Evolutionary conservation across 2,329 filamentous ascomycete genomes (phyloP), one percentile per base, ranked within the genome.

Genomic region (Byssothecium circinans): DNA sequence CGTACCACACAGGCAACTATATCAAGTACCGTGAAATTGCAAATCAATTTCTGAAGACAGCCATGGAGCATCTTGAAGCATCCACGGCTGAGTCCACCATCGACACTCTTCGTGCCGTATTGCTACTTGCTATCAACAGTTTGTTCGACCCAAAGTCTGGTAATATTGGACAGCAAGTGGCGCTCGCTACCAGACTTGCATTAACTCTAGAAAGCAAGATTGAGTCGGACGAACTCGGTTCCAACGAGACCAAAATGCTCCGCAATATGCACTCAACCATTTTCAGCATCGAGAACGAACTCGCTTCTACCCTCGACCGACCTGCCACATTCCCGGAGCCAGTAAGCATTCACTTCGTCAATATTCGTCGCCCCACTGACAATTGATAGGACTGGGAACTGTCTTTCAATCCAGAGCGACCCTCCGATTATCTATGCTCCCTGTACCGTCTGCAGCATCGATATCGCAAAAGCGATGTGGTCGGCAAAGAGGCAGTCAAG

Each of bases 271-370:
- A 69, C 18, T 62, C 61, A 50, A 64, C 67, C 18, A 68, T 71
- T 12, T 70, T 67, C 41, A 61, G 61, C 37, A 53, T 70, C 2
- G 68, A 70, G 29, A 70, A 70, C 37, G 65, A 69, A 37, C 53
- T 69, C 30, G 66, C 67, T 1, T 65, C 67, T 3, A 64, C 65
- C 3, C 50, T 70, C 2, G 68, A 70, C 35, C 50, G 68, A 25
- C 67, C 67, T 20, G 65, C 66, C 23, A 58, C 62, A 11, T 70
- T 69, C 29, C 68, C 66, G 17, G 68, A 71, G 43, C 68, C 68
- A 20, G 66, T 66, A 54, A 34, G 50, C 23, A n/a, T 20, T 7
- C 15, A 17, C 32, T 41, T 18, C 35, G 53, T 44, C 5, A 35
- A 25, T n/a, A 17, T 22, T 11, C 14, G 10, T 14, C 14, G 1